Evolutionary conservation across 2,329 filamentous ascomycete genomes (phyloP), one percentile per base, ranked within the genome.

Genomic region (Cladophialophora bantiana): DNA sequence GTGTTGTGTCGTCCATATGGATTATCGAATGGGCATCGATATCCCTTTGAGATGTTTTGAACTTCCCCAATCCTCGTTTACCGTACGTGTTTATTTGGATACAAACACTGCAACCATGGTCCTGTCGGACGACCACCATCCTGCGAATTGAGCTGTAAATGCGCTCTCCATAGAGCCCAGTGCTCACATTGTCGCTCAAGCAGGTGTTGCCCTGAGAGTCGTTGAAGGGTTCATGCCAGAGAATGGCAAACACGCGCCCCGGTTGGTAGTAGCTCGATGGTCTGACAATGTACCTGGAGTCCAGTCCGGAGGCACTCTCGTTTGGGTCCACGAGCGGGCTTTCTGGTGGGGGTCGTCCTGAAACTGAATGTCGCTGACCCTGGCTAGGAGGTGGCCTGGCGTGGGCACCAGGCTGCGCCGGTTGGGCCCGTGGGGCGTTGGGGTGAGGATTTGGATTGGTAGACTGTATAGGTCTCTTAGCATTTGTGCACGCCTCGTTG

Each of bases 11-110:
- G 26, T 59, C 55, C 72, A 75, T 77, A 59, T 80, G 76, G 2
- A 82, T 74, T 1, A 79, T 68, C 0, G 80, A 73, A 68, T 83
- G 81, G 5, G 78, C 76, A 1, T 61, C 61, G 18, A 69, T 52
- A 12, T 68, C 66, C 12, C 35, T 42, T 4, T 74, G 65, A 26
- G 77, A 71, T 3, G 80, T 74, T 0, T 77, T 77, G 1, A 26
- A 62, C 60, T 83, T 83, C 0, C 71, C 64, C 1, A 78, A 72
- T 0, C 78, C 81, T 31, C 76, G 72, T 0, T 73, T 69, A 6
- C 74, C 64, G 53, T 83, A 83, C 0, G 80, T 82, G 2, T 70
- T 74, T 10, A 83, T 79, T 0, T 77, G 74, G n/a, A 78, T 67
- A 60, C 77, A 79, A 69, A 73, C 77, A 36, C 72, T 74, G 61